These are phyloP conservation scores for Piromyces sp. DNA, from an alignment of 192 early-diverging fungal genomes.

Conservation along the genomic window DNA sequence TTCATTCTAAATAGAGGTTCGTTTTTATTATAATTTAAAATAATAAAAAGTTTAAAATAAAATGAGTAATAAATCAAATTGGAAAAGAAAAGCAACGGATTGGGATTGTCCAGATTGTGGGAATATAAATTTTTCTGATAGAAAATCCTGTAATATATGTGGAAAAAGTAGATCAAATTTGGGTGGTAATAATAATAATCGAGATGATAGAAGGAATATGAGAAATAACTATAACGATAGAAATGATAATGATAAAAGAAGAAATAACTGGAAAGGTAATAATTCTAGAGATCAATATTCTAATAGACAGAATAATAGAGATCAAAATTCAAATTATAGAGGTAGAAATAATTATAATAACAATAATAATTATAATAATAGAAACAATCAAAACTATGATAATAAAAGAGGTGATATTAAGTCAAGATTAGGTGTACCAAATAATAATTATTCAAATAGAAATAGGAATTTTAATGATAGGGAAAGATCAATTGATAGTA, in stretches of 20 bases:
- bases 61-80: neutral
- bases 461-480: neutral
- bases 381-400: neutral
- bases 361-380: neutral
- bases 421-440: neutral
- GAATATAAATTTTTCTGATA: neutral
- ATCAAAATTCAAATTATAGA: neutral
- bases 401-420: neutral
- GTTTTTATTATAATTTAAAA: neutral
- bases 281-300: neutral
- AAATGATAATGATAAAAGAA: neutral
- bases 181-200: neutral
- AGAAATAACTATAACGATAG: neutral
- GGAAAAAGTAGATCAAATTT: neutral
- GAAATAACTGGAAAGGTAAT: neutral
- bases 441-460: neutral
- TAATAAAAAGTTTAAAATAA: neutral
- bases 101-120: neutral
- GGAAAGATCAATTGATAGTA: neutral
- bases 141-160: neutral
- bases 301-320: neutral
- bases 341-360: neutral
- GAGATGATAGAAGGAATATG: neutral
- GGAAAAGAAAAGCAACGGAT: neutral
- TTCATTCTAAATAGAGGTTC: neutral